Evolutionary conservation across 495 filamentous ascomycete genomes (phyloP).

Genomic region (Pyrenula aspistea): DNA sequence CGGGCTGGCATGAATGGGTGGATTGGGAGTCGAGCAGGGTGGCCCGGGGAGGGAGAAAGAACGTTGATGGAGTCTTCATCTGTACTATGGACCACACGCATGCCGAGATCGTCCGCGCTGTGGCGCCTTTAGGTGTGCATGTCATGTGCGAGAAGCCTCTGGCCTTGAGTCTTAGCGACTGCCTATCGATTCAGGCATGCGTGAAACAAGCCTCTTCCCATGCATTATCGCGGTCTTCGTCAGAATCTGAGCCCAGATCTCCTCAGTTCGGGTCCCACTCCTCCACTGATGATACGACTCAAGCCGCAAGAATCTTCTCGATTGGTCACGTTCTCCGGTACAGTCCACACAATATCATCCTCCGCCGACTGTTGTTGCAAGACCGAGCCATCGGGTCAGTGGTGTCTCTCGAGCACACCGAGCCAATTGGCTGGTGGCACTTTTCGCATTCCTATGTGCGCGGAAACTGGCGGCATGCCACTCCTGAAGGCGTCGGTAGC

Average conservation of each 20-base stretch:
- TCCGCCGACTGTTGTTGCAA: constrained; percentile 64
- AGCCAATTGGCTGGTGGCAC: constrained; percentile 95
- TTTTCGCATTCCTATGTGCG: constrained; percentile 88
- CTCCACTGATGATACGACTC: constrained; percentile 59
- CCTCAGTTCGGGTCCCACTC: constrained; percentile 33
- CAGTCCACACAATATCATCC: constrained; percentile 77
- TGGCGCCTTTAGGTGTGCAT: constrained; percentile 60
- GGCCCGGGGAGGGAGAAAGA: constrained; percentile 2
- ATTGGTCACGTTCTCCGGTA: constrained; percentile 75
- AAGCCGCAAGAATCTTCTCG: constrained; percentile 44
- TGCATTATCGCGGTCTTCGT: background rate
- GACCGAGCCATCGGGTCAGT: constrained; percentile 69
- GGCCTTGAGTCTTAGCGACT: constrained; percentile 64
- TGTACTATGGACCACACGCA: constrained; percentile 87
- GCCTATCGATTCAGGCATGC: constrained; percentile 56
- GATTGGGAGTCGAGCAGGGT: constrained; percentile 43
- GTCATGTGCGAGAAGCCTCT: constrained; percentile 95
- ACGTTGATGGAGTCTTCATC: constrained; percentile 71
- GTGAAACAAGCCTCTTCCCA: constrained; percentile 16
- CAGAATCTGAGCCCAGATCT: background rate
- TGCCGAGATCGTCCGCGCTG: constrained; percentile 57
- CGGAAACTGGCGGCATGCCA: constrained; percentile 85
- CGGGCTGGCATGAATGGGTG: constrained; percentile 63
- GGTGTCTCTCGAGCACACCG: constrained; percentile 75
- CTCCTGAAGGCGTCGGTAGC: constrained; percentile 34